Evolutionary conservation across 1,284 basidiomycete species (phyloP).

Genomic region (Cystobasidium pallidum): DNA sequence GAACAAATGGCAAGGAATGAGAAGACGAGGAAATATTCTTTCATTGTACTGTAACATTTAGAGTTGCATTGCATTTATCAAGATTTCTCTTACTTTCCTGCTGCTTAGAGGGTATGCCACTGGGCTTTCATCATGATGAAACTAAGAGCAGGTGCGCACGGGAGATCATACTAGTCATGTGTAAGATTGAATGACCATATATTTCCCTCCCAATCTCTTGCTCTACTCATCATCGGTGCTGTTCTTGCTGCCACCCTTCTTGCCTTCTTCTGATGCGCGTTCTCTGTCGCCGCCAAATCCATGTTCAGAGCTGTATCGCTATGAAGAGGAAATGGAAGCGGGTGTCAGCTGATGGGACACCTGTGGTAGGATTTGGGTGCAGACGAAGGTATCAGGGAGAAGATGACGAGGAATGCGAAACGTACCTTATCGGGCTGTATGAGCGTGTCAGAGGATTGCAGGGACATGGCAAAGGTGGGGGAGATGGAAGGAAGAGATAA

Average conservation of each 20-base stretch:
- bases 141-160: background rate
- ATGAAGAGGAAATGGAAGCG: background rate
- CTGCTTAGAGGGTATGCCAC: constrained; percentile 13
- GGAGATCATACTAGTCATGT: too few species aligned
- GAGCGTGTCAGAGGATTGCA: background rate
- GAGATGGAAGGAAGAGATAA: background rate
- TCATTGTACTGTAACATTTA: background rate
- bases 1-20: background rate
- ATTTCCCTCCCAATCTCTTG: too few species aligned
- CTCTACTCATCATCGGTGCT: constrained; percentile 10
- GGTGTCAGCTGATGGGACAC: background rate
- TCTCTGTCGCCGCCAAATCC: constrained; percentile 52
- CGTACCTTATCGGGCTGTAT: constrained; percentile 1
- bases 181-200: too few species aligned
- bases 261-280: constrained; percentile 44
- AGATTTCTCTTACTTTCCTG: background rate
- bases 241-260: constrained; percentile 24
- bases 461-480: too few species aligned
- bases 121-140: background rate
- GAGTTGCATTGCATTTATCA: background rate
- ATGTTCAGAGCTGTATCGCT: constrained; percentile 51
- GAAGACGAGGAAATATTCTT: too few species aligned
- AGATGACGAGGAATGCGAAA: too few species aligned
- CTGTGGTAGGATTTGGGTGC: background rate
- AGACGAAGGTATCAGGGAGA: background rate